Evolutionary conservation across 805 yeast species (phyloP), one percentile per base, ranked within the genome.

Genomic region (Peterozyma xylosa): DNA sequence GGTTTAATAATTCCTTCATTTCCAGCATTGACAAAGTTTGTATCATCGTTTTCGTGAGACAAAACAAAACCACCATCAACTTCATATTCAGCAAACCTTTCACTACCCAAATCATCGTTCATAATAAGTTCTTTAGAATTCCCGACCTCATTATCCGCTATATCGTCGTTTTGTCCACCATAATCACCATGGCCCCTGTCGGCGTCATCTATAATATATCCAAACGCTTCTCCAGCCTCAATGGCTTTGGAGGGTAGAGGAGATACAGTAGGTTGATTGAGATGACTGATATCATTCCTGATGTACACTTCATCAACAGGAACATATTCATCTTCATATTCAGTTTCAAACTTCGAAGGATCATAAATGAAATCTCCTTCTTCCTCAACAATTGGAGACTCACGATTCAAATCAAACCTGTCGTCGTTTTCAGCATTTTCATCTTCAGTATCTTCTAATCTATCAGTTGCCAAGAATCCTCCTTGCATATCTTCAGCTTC

Each of bases 401-500:
- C 44, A 15, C 33, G 33, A 3, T 30, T 41, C n/a, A 30, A n/a
- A 7, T 39, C 2, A 15, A 41, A 48, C 17, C 42, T 38, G 16
- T 43, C 46, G 10, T n/a, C 41, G 13, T 39, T 36, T 33, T 42
- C 13, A 10, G 11, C 17, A 17, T 9, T 16, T 29, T 18, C 41
- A 38, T 30, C 46, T 27, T n/a, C 18, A 16, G 37, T 30, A 16
- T 38, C 41, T 9, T 43, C 43, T 11, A 41, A 47, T 11, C 35
- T 46, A 6, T 50, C 52, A 7, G 38, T 18, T 16, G 40, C 37
- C 15, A 41, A 15, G 37, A 49, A 45, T 1, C 50, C 51, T 9
- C 48, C 54, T 33, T 46, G 42, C 16, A 33, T 27, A 33, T 42
- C 44, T 18, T 39, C 45, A n/a, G 33, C 46, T 11, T 44, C 35